A percentile compares a stretch with the other conserved stretches of the same genome.
These are phyloP conservation scores for Candida takata DNA, from an alignment of 805 yeast genomes.

Conservation along the genomic window DNA sequence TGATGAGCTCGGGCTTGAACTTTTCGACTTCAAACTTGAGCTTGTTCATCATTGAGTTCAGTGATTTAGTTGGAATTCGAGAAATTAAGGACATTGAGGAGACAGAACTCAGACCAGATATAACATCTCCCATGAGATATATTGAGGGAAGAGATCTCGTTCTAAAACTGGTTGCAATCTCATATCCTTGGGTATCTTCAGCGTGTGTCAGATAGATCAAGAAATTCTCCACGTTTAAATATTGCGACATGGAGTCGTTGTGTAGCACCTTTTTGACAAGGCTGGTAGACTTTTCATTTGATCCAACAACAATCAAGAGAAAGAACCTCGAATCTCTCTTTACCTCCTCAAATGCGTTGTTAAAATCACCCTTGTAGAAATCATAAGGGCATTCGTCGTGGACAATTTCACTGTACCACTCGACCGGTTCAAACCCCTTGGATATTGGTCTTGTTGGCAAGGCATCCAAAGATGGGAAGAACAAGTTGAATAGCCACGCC, in stretches of 20 bases:
- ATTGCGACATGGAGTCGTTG: slow-evolving; percentile 36
- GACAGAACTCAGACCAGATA: slow-evolving; percentile 33
- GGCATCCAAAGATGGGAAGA: slow-evolving; percentile 30
- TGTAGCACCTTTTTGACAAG: slow-evolving; percentile 41
- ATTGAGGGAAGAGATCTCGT: slow-evolving; percentile 51
- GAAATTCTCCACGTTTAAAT: slow-evolving; percentile 35
- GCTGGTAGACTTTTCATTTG: slow-evolving; percentile 25
- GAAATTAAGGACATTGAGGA: slow-evolving; percentile 30
- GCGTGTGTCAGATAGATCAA: slow-evolving; percentile 60
- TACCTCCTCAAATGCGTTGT: slow-evolving; percentile 15
- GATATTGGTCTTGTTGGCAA: slow-evolving; percentile 27
- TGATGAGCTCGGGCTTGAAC: slow-evolving; percentile 53
- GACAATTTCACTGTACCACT: slow-evolving; percentile 10
- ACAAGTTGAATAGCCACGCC: slow-evolving; percentile 26
- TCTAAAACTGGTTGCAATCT: slow-evolving; percentile 50
- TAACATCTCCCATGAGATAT: slow-evolving; percentile 47
- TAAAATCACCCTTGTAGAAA: slow-evolving; percentile 17
- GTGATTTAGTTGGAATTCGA: slow-evolving; percentile 24
- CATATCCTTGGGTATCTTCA: slow-evolving; percentile 57
- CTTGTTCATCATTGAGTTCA: slow-evolving; percentile 29
- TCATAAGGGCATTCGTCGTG: slow-evolving; percentile 12
- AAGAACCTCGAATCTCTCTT: slow-evolving; percentile 18
- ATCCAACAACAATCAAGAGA: slow-evolving; percentile 14
- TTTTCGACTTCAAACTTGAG: slow-evolving; percentile 39
- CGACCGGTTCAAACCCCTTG: slow-evolving; percentile 8